Evolutionary conservation across 306 rosid genomes (phyloP).

Genomic region (Rubus idaeus): DNA sequence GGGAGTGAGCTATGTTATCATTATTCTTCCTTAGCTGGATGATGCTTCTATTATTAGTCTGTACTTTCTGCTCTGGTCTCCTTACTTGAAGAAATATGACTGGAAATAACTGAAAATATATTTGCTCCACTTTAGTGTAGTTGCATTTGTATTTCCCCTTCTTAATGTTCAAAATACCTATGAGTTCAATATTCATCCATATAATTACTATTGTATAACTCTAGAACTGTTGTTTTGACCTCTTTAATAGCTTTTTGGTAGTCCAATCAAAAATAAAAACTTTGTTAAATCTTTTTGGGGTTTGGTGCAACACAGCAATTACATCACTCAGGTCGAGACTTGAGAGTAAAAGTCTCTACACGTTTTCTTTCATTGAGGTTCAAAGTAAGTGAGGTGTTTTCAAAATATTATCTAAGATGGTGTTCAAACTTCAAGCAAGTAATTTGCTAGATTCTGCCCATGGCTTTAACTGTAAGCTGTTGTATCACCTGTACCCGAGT

Average conservation of each 20-base stretch:
- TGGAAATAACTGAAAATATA: neutral
- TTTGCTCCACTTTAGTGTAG: neutral
- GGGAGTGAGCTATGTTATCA: neutral
- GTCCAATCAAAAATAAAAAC: neutral
- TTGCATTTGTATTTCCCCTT: neutral
- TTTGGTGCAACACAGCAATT: neutral
- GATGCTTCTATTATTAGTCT: constrained; percentile 2
- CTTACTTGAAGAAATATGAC: neutral
- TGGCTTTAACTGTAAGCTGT: neutral
- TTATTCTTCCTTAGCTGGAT: neutral
- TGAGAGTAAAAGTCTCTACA: neutral
- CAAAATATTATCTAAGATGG: neutral
- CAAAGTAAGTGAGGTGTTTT: neutral
- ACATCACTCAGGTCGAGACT: neutral
- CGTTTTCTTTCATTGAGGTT: neutral
- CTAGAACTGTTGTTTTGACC: neutral
- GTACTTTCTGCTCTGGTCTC: neutral
- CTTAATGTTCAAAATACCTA: neutral
- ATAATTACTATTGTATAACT: neutral
- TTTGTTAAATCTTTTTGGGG: neutral
- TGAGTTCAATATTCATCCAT: neutral
- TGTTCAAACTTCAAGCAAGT: neutral
- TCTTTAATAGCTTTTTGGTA: neutral
- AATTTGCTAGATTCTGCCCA: neutral
- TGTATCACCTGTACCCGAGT: neutral